A percentile compares a stretch with the other conserved stretches of the same genome.
Evolutionary conservation across 2,329 filamentous ascomycete species (phyloP).

Genomic region (Geosmithia flava): DNA sequence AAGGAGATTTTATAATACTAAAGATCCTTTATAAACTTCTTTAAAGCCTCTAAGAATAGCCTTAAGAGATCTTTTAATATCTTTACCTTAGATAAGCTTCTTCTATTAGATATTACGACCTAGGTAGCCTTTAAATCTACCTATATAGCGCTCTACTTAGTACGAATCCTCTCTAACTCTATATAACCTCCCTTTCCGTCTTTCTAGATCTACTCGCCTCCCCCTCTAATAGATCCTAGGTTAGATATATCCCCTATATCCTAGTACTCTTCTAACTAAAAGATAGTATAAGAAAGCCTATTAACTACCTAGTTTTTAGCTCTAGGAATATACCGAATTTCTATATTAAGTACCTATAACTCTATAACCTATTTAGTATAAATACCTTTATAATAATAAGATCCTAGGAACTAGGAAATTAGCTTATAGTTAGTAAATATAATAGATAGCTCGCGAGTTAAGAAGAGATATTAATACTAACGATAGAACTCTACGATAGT

Average conservation of each 20-base stretch:
- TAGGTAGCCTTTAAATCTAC: background rate
- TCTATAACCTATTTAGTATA: background rate
- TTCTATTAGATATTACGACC: background rate
- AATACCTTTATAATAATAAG: background rate
- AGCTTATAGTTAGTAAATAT: background rate
- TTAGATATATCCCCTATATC: background rate
- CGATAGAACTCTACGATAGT: background rate
- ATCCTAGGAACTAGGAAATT: background rate
- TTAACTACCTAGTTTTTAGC: background rate
- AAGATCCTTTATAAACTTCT: background rate
- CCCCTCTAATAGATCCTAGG: background rate
- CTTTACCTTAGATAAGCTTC: background rate
- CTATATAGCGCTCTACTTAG: background rate
- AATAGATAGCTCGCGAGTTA: background rate
- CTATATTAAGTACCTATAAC: background rate
- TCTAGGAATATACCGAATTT: background rate
- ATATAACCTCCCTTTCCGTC: background rate
- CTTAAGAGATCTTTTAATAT: background rate
- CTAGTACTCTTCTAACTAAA: background rate
- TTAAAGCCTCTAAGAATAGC: background rate
- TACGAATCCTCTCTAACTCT: background rate
- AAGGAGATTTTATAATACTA: background rate
- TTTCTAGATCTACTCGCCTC: background rate
- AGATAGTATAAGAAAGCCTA: background rate
- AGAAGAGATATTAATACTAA: background rate